These are phyloP conservation scores for Suillus spraguei DNA, from an alignment of 768 basidiomycete species.

Conservation along the genomic window DNA sequence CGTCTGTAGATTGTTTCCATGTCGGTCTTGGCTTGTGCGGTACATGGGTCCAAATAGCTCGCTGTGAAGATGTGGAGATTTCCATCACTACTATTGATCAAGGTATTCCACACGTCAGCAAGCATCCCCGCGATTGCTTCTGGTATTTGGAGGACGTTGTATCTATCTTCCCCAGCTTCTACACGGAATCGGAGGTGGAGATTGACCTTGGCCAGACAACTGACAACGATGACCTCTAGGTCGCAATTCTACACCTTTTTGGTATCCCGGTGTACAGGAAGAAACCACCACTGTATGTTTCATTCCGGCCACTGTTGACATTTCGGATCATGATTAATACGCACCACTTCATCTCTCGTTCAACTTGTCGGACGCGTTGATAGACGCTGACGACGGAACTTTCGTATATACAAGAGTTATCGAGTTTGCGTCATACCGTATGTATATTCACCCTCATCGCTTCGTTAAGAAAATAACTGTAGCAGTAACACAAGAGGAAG, in stretches of 20 bases:
- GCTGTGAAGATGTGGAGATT: conserved; percentile 13
- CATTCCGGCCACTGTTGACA: not conserved
- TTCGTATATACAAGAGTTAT: not conserved
- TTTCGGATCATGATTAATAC: not conserved
- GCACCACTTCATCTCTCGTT: not conserved
- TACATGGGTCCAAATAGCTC: conserved; percentile 38
- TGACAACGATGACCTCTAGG: conserved; percentile 2
- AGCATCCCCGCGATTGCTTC: conserved; percentile 30
- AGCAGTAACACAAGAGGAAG: not conserved
- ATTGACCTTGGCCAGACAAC: conserved; percentile 6
- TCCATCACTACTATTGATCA: not conserved
- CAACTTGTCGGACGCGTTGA: not conserved
- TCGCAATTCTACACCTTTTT: not conserved
- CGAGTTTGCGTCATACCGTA: not conserved
- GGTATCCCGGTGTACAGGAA: not conserved
- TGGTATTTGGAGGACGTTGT: conserved; percentile 63
- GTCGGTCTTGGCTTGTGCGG: conserved; percentile 37
- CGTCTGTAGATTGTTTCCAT: conserved; percentile 17
- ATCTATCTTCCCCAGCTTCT: conserved; percentile 54
- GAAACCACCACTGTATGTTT: not conserved
- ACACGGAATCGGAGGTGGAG: conserved; percentile 26
- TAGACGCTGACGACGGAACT: not conserved
- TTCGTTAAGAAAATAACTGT: not conserved
- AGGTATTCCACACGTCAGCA: not conserved
- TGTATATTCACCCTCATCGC: not conserved